Conservation (phyloP, 306 rosid genomes). For the Pyrus bretschneideri region DNA sequence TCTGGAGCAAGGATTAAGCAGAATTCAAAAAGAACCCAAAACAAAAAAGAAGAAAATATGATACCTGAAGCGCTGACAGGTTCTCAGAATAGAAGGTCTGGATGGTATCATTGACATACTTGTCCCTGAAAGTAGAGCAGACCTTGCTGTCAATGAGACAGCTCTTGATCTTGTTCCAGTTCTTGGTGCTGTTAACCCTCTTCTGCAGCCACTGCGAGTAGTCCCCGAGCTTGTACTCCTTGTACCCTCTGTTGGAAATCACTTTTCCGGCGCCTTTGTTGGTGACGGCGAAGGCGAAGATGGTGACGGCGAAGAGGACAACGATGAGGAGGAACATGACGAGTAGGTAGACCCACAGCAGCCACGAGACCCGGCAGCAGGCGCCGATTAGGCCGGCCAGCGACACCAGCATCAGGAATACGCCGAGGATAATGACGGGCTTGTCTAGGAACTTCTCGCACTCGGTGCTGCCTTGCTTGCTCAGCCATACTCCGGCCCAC, state of each 20-base stretch:
- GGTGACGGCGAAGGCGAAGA: constrained; percentile 63
- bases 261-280: constrained; percentile 59
- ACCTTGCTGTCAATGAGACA: constrained; percentile 50
- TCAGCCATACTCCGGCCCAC: constrained; percentile 52
- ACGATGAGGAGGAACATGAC: constrained; percentile 79
- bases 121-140: constrained; percentile 20
- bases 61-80: constrained; percentile 64
- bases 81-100: constrained; percentile 19
- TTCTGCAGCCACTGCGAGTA: constrained; percentile 81
- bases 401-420: constrained; percentile 55
- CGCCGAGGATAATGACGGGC: constrained; percentile 61
- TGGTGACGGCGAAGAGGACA: constrained; percentile 45
- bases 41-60: neutral
- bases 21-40: neutral
- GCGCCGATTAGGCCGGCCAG: constrained; percentile 70
- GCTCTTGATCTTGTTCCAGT: constrained; percentile 60
- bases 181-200: constrained; percentile 38
- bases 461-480: constrained; percentile 45
- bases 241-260: constrained; percentile 39
- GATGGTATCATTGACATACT: constrained; percentile 13
- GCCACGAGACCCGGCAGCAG: constrained; percentile 57
- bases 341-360: constrained; percentile 67
- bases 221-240: constrained; percentile 75
- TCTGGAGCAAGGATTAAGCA: neutral
- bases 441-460: constrained; percentile 59